Evolutionary conservation across 2,329 filamentous ascomycete genomes (phyloP).

Genomic region (Byssothecium circinans): DNA sequence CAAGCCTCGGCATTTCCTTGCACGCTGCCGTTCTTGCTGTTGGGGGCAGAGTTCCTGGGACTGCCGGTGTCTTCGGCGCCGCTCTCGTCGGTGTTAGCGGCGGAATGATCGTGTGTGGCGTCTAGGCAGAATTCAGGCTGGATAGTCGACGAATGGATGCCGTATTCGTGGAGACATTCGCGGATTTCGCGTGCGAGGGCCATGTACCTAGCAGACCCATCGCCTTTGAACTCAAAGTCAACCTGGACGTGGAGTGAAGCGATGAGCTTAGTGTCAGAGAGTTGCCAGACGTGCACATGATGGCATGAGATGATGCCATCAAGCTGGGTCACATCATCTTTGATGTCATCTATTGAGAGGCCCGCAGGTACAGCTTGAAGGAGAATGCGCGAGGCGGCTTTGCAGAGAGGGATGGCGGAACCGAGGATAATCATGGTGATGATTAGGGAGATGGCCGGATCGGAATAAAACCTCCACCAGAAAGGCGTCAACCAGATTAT

Average conservation of each 20-base stretch:
- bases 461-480: conserved; percentile 81
- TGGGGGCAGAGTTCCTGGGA: conserved; percentile 20
- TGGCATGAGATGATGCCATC: conserved; percentile 88
- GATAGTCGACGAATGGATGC: conserved; percentile 96
- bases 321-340: conserved; percentile 83
- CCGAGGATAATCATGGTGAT: conserved; percentile 79
- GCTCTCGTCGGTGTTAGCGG: conserved; percentile 28
- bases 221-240: conserved; percentile 81
- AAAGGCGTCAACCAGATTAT: conserved; percentile 90
- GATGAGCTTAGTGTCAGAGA: conserved; percentile 91
- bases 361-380: conserved; percentile 91
- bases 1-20: conserved; percentile 42
- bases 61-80: conserved; percentile 32
- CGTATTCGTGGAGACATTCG: conserved; percentile 88
- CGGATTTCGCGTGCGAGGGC: conserved; percentile 78
- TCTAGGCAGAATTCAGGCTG: conserved; percentile 77
- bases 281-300: conserved; percentile 96
- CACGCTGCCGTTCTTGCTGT: conserved; percentile 42
- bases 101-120: conserved; percentile 47
- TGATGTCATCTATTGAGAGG: conserved; percentile 85
- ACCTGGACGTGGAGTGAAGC: conserved; percentile 94
- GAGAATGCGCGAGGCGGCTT: conserved; percentile 81
- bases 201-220: conserved; percentile 83
- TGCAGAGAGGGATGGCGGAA: conserved; percentile 76
- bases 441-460: conserved; percentile 88